Percentiles rank a stretch among this genome's conserved stretches.
These are phyloP conservation scores for Babesia bovis DNA, from an alignment of 169 alveolate genomes.

Conservation along the genomic window DNA sequence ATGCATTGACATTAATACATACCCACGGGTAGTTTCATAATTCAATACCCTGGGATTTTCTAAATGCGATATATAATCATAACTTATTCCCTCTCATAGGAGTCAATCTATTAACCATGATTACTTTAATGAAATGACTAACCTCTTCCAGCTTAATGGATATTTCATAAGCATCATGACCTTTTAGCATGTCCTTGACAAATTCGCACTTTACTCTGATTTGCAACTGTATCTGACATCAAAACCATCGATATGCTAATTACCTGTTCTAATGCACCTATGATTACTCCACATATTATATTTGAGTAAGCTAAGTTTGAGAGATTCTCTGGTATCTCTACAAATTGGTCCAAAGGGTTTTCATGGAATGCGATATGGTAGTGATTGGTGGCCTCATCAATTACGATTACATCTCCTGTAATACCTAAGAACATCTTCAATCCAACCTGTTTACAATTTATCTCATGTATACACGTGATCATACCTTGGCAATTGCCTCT, in stretches of 20 bases:
- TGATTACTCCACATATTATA: slow-evolving; percentile 74
- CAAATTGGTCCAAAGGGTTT: slow-evolving; percentile 79
- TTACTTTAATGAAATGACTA: not conserved
- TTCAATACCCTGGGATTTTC: too few species aligned
- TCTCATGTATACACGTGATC: not conserved
- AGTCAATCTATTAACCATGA: not conserved
- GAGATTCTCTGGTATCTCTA: slow-evolving; percentile 74
- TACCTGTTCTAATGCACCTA: slow-evolving; percentile 81
- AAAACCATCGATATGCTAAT: not conserved
- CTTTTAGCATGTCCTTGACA: slow-evolving; percentile 79
- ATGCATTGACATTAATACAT: too few species aligned
- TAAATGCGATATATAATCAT: not conserved
- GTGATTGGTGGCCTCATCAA: slow-evolving; percentile 67
- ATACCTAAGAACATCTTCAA: slow-evolving; percentile 80
- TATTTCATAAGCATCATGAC: slow-evolving; percentile 72
- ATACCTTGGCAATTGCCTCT: slow-evolving; percentile 80
- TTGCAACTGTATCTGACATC: slow-evolving; percentile 60
- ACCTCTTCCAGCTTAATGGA: slow-evolving; percentile 74
- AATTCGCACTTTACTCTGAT: slow-evolving; percentile 76
- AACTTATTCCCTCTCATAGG: not conserved
- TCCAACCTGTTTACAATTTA: slow-evolving; percentile 62
- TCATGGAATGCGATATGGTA: slow-evolving; percentile 72
- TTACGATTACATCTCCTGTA: slow-evolving; percentile 69
- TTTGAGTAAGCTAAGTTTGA: slow-evolving; percentile 72
- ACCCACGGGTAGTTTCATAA: too few species aligned